Conservation (phyloP, 306 rosid genomes). For the Vigna trinervia region DNA sequence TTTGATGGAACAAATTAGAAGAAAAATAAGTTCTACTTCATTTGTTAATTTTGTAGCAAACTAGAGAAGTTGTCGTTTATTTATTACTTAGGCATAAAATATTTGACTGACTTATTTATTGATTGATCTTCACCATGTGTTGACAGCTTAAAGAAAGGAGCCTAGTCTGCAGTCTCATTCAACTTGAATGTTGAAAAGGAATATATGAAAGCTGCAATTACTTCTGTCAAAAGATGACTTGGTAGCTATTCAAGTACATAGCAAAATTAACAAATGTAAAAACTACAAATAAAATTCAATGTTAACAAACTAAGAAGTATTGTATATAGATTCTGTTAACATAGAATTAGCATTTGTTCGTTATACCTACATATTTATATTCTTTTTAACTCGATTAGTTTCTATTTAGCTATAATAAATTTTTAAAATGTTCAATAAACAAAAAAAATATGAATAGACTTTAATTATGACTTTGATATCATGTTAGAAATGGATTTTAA, state of each 20-base stretch:
- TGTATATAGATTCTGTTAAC: background rate
- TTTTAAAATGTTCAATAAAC: too few species aligned
- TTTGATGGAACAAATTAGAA: background rate
- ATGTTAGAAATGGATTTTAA: too few species aligned
- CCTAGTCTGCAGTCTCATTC: conserved; percentile 60
- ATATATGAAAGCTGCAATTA: conserved; percentile 28
- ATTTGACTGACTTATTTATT: background rate
- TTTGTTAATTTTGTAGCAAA: background rate
- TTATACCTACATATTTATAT: background rate
- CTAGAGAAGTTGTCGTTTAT: background rate
- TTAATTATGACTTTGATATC: too few species aligned
- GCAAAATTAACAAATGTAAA: conserved; percentile 12
- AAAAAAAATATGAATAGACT: too few species aligned
- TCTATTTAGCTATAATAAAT: background rate
- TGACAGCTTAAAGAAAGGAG: conserved; percentile 67
- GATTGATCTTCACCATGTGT: background rate
- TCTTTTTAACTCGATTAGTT: background rate
- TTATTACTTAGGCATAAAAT: background rate
- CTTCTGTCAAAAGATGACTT: conserved; percentile 7
- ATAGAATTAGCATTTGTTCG: background rate
- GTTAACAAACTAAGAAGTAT: background rate
- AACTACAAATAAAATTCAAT: conserved; percentile 1
- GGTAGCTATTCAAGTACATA: conserved; percentile 5
- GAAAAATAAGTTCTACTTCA: background rate
- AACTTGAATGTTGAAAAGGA: conserved; percentile 47